Conservation (phyloP, 108 stramenopile species). For the Licmophora abbreviata region DNA sequence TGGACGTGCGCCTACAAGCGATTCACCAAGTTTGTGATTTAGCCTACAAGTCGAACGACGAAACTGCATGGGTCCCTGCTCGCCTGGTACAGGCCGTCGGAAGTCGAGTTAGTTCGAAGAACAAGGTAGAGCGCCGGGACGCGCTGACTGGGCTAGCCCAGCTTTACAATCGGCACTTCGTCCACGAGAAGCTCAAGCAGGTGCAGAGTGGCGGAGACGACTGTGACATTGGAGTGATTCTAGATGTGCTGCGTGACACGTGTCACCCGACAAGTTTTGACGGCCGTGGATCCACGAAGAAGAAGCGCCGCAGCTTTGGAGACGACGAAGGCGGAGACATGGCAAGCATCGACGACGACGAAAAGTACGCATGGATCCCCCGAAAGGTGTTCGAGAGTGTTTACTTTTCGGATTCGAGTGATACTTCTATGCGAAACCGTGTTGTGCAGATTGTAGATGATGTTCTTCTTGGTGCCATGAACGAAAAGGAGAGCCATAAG, state of each 20-base stretch:
- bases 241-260: conserved; percentile 23
- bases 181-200: conserved; percentile 28
- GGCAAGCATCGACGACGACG: conserved; percentile 15
- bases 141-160: conserved; percentile 71
- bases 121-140: conserved; percentile 61
- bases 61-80: conserved; percentile 14
- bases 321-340: conserved; percentile 12
- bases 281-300: neutral
- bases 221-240: conserved; percentile 46
- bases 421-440: conserved; percentile 63
- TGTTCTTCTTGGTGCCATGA: conserved; percentile 27
- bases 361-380: conserved; percentile 69
- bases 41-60: conserved; percentile 15
- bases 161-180: conserved; percentile 58
- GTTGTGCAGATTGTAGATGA: conserved; percentile 60
- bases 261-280: conserved; percentile 1
- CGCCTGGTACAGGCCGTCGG: conserved; percentile 55
- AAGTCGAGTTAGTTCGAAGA: conserved; percentile 50
- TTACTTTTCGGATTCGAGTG: conserved; percentile 39
- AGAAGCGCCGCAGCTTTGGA: neutral
- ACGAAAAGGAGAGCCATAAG: conserved; percentile 6
- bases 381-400: conserved; percentile 54
- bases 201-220: conserved; percentile 64
- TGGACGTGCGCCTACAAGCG: conserved; percentile 40
- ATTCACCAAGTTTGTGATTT: conserved; percentile 69